Conservation (phyloP, 2,329 filamentous ascomycete genomes). For the Alternaria brassicae region DNA sequence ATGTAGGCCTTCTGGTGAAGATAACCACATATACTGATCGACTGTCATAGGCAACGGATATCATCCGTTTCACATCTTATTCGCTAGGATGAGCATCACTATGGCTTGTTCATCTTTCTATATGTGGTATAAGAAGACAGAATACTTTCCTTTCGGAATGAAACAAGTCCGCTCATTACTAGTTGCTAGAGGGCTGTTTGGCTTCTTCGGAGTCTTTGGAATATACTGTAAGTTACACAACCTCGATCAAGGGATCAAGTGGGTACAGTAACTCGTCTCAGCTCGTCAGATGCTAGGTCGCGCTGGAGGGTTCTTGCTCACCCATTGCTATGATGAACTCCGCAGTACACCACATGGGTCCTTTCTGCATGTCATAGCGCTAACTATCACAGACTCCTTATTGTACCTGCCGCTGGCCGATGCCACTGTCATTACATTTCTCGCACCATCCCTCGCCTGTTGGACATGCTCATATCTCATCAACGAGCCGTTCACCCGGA, state of each 20-base stretch:
- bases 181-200: constrained; percentile 70
- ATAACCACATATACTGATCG: neutral
- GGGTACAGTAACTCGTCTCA: constrained; percentile 8
- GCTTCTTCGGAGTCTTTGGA: constrained; percentile 79
- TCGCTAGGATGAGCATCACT: constrained; percentile 80
- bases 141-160: constrained; percentile 73
- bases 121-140: constrained; percentile 74
- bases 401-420: constrained; percentile 85
- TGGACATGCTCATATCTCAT: constrained; percentile 79
- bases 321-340: neutral
- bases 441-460: constrained; percentile 79
- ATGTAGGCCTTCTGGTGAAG: neutral
- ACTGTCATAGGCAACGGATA: constrained; percentile 63
- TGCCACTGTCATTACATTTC: constrained; percentile 87
- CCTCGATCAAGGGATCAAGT: neutral
- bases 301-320: neutral
- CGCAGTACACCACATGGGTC: constrained; percentile 7
- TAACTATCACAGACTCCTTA: constrained; percentile 60
- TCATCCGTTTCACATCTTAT: constrained; percentile 80
- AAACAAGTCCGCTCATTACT: constrained; percentile 72
- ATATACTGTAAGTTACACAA: constrained; percentile 67
- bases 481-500: constrained; percentile 78
- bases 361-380: constrained; percentile 24
- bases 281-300: neutral
- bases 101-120: constrained; percentile 70